Conservation (phyloP, 2,329 filamentous ascomycete genomes). For the Thelonectria rubi region DNA sequence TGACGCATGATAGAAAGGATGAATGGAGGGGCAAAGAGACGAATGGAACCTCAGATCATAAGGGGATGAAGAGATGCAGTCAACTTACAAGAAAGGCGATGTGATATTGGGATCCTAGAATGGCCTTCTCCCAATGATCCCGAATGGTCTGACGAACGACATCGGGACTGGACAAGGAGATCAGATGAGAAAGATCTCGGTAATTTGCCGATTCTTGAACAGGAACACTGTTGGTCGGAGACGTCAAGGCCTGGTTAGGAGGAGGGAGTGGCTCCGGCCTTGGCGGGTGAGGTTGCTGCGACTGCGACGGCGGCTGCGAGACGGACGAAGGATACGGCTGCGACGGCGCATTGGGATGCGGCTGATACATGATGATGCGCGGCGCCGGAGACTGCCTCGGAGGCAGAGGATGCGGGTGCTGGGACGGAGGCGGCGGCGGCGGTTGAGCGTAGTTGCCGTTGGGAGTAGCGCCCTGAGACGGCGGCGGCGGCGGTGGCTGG, state of each 20-base stretch:
- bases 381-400: no score
- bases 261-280: not conserved
- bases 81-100: slow-evolving; percentile 61
- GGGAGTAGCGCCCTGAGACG: slow-evolving; percentile 6
- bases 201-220: slow-evolving; percentile 42
- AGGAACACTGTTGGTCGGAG: slow-evolving; percentile 29
- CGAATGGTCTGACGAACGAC: slow-evolving; percentile 59
- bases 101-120: slow-evolving; percentile 62
- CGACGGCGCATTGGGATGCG: not conserved
- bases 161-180: slow-evolving; percentile 54
- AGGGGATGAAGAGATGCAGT: no score
- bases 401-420: not conserved
- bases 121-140: slow-evolving; percentile 60
- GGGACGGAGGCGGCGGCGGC: slow-evolving; percentile 5
- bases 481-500: not conserved
- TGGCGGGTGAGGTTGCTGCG: not conserved
- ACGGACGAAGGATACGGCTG: not conserved
- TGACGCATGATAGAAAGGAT: no score
- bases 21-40: not conserved
- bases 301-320: not conserved
- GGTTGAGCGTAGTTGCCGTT: slow-evolving; percentile 10
- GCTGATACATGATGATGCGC: not conserved
- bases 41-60: no score
- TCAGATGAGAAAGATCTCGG: slow-evolving; percentile 35
- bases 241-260: not conserved